Percentiles rank a stretch among this genome's conserved stretches.
Conservation (phyloP, 495 filamentous ascomycete species). For the Aspergillus sclerotiicarbonarius region DNA sequence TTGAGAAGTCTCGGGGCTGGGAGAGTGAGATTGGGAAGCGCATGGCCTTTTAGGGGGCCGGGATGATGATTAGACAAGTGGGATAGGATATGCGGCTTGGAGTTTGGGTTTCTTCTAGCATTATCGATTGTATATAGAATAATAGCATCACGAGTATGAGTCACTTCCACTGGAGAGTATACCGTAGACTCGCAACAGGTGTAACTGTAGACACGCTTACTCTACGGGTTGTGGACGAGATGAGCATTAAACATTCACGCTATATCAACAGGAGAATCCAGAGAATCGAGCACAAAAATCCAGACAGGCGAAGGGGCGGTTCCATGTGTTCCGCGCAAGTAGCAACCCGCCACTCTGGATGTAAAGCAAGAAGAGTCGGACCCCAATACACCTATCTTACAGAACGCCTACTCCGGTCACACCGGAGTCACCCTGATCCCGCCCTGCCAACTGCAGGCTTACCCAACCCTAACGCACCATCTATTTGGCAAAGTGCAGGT, state of each 20-base stretch:
- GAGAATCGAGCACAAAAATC: constrained; percentile 40
- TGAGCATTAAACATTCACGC: neutral
- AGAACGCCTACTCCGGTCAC: constrained; percentile 1
- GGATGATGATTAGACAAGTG: constrained; percentile 2
- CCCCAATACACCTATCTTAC: neutral
- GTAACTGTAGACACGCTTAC: neutral
- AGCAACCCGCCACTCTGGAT: neutral
- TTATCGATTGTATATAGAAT: neutral
- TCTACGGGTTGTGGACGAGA: neutral
- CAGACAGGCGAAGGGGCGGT: constrained; percentile 3
- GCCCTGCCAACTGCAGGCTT: neutral
- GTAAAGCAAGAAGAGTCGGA: neutral
- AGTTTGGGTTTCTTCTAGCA: neutral
- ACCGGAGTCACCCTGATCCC: neutral
- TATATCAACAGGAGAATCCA: constrained; percentile 48
- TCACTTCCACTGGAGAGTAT: too few relatives aligned
- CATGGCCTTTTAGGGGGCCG: constrained; percentile 46
- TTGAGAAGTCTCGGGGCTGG: constrained; percentile 83
- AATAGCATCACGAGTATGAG: too few relatives aligned
- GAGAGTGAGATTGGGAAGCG: constrained; percentile 89
- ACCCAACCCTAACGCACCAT: neutral
- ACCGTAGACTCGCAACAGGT: too few relatives aligned
- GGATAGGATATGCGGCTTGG: neutral
- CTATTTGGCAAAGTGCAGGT: constrained; percentile 98
- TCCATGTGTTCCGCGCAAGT: neutral